Base-by-base conservation (phyloP, 1,139 yeast species). In the Kodamaea alishanica region DNA sequence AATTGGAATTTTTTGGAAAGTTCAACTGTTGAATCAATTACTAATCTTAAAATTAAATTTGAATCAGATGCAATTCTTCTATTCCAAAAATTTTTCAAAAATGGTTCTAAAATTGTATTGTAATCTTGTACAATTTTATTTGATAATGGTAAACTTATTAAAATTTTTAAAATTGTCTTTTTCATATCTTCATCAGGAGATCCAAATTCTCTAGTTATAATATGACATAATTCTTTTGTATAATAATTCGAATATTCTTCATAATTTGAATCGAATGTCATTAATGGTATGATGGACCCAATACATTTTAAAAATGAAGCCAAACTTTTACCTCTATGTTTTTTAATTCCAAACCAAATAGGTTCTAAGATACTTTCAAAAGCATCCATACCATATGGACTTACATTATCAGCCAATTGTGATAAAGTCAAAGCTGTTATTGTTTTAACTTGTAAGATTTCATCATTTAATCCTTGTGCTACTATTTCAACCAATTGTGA, bases 151-250 rank as follows among this genome's bases (percentile, higher is more conserved):
- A 70, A 52, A 10, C 49, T 51, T 6, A 49, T 49, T 33, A 70
- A 45, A 8, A 69, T 62, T 30, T 54, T 66, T 38, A 92, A 61
- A 4, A 90, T 84, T 0, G 92, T 77, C 46, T 77, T 77, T 51
- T 79, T 80, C 94, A 92, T 85, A 40, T 90, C 97, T 46, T 87
- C 96, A 54, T 89, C 96, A 0, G 95, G 90, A 0, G 95, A 77
- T 29, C 70, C 61, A 52, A 88, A 86, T 56, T 90, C 96, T 40
- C 94, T 69, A 2, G 80, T 58, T 8, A 89, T 66, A 12, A 88
- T 73, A 22, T 65, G 66, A 69, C 88, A 75, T 3, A 89, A 73
- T 52, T 87, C 95, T 33, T 74, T 73, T 0, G 96, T 79, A 52
- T 88, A 89, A 54, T 81, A 85, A 42, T 81, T 78, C 1, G 92